Evolutionary conservation across 1,139 yeast species (phyloP), one percentile per base, ranked within the genome.

Genomic region (Saccharomycopsis phalli): DNA sequence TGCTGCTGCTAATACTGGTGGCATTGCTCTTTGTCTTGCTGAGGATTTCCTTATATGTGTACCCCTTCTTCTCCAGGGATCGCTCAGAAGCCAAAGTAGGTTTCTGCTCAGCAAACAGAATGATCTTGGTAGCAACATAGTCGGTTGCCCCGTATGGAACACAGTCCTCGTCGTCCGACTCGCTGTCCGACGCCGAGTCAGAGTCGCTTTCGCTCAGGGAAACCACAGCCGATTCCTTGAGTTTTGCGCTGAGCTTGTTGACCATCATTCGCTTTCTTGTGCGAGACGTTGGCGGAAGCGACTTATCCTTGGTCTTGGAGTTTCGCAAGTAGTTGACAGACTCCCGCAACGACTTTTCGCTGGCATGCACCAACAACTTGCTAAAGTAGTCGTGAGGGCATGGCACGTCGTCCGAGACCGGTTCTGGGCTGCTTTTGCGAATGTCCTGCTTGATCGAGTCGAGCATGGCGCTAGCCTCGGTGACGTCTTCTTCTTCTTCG

Each of bases 241-340:
- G 29, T 22, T 34, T 21, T 10, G 11, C 21, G 5, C 23, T 16
- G 21, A 20, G 18, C 10, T 25, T 21, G 28, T 34, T 19, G 17
- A 39, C 3, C 30, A 42, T 32, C 14, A 42, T 27, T 25, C 19
- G 10, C 19, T 25, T 26, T 14, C n/a, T 26, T 10, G 40, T 42
- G 28, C 46, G 31, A 16, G 33, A 30, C 2, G 46, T 42, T 10
- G 32, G 31, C n/a, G 46, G 46, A 7, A 42, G 14, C n/a, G 33
- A n/a, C 21, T 29, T 37, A 19, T 34, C 41, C 16, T 38, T 26
- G 7, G 11, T 11, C 17, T 30, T 13, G 6, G 42, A 30, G 23
- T 44, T 44, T 21, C 33, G 20, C 28, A 44, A 34, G 18, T 13
- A 41, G 31, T 44, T 44, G 7, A 34, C 7, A 18, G 40, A 34